phyloP scores from a whole-genome alignment of 1,284 basidiomycete species.

The Trichosporon coremiiforme region DNA sequence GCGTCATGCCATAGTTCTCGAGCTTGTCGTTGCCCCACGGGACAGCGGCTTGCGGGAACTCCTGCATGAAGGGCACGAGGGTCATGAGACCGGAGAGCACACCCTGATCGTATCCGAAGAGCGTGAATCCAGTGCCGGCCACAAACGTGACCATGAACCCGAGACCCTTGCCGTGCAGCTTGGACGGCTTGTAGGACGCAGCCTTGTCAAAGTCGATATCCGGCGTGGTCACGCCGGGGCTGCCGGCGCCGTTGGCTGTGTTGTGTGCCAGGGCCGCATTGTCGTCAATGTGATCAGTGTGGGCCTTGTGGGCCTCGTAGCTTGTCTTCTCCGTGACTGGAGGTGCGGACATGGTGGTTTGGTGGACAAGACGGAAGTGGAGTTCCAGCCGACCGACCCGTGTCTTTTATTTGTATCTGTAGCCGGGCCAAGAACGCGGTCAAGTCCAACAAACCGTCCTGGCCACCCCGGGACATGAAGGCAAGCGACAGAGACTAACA shows the following conservation, averaged over 20 bases:
- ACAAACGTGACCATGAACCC: constrained; percentile 30
- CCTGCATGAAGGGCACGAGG: constrained; percentile 36
- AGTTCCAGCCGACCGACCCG: not conserved
- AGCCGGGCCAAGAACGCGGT: not conserved
- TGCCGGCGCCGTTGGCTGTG: not conserved
- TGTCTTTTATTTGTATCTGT: not conserved
- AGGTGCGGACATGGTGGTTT: constrained; percentile 6
- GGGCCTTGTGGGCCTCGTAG: not conserved
- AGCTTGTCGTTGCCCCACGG: constrained; percentile 16
- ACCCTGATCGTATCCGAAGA: constrained; percentile 45
- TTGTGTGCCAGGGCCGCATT: not conserved
- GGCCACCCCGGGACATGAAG: not conserved
- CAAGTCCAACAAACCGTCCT: not conserved
- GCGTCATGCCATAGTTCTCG: constrained; percentile 15
- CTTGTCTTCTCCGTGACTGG: constrained; percentile 1
- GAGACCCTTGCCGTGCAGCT: constrained; percentile 23
- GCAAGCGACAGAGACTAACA: not conserved
- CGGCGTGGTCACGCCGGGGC: not conserved
- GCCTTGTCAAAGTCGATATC: constrained; percentile 20
- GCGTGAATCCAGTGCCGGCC: constrained; percentile 28
- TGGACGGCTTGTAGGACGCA: constrained; percentile 21
- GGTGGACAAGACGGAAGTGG: not conserved
- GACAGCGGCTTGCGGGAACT: constrained; percentile 35
- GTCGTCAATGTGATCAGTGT: constrained; percentile 10
- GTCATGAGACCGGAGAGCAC: constrained; percentile 55